Conservation (phyloP, 192 early-diverging fungal species). For the Geosiphon pyriformis region DNA sequence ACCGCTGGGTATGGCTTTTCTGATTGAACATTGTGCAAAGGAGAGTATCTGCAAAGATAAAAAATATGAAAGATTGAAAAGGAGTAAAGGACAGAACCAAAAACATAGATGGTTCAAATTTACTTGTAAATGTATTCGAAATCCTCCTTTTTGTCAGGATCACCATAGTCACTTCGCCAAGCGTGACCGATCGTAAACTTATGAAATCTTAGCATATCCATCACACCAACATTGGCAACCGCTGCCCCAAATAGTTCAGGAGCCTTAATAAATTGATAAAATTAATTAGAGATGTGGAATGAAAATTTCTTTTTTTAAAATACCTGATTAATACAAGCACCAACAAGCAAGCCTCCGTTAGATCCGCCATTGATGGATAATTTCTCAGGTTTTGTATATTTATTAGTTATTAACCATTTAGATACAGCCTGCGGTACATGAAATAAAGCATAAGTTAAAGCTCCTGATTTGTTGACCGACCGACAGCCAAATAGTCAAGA, state of each 20-base stretch:
- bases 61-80: not conserved
- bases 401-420: constrained; percentile 48
- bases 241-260: constrained; percentile 67
- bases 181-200: constrained; percentile 74
- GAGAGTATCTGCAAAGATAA: constrained; percentile 43
- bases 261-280: constrained; percentile 21
- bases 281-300: not conserved
- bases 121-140: constrained; percentile 52
- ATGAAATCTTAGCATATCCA: constrained; percentile 72
- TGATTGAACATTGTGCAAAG: constrained; percentile 59
- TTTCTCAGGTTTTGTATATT: constrained; percentile 51
- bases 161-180: constrained; percentile 63
- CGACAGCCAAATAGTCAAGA: too few species aligned
- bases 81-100: not conserved
- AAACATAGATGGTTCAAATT: too few species aligned
- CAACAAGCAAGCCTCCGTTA: constrained; percentile 68
- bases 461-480: too few species aligned
- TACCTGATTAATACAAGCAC: constrained; percentile 62
- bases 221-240: constrained; percentile 62
- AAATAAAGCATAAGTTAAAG: too few species aligned
- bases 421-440: constrained; percentile 40
- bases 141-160: constrained; percentile 57
- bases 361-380: constrained; percentile 62
- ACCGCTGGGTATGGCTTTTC: constrained; percentile 52
- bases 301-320: not conserved